Evolutionary conservation across 2,329 filamentous ascomycete species (phyloP).

Genomic region (Aspergillus hortae): DNA sequence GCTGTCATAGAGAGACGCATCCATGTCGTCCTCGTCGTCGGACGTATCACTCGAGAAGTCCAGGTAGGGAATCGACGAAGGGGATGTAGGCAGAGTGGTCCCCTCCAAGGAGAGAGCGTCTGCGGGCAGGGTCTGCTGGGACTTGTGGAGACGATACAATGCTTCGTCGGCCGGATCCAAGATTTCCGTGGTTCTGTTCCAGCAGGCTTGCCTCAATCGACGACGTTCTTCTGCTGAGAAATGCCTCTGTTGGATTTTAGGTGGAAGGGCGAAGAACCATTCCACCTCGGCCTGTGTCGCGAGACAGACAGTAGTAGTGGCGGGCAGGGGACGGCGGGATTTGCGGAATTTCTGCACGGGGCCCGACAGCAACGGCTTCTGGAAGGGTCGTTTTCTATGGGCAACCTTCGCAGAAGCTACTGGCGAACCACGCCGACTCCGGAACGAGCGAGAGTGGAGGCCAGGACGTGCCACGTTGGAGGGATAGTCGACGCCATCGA

Average conservation of each 20-base stretch:
- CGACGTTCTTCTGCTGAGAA: slow-evolving; percentile 70
- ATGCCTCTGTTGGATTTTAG: slow-evolving; percentile 67
- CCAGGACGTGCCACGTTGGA: slow-evolving; percentile 8
- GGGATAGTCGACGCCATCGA: slow-evolving; percentile 5
- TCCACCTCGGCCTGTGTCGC: slow-evolving; percentile 56
- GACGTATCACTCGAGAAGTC: slow-evolving; percentile 13
- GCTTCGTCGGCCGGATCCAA: slow-evolving; percentile 59
- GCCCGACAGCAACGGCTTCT: slow-evolving; percentile 13
- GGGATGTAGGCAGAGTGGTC: slow-evolving; percentile 4
- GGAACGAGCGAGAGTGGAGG: slow-evolving; percentile 17
- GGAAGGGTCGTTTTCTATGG: slow-evolving; percentile 12
- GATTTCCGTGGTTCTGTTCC: slow-evolving; percentile 52
- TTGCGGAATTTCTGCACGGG: slow-evolving; percentile 29
- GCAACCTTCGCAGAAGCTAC: slow-evolving; percentile 3
- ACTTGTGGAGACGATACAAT: slow-evolving; percentile 45
- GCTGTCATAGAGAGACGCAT: slow-evolving; percentile 61
- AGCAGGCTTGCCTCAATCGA: slow-evolving; percentile 51
- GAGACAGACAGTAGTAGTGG: too few species aligned
- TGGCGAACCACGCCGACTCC: slow-evolving; percentile 8
- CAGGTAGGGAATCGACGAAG: slow-evolving; percentile 23
- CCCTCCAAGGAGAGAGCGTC: not conserved
- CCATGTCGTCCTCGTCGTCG: slow-evolving; percentile 35
- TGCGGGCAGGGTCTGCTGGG: not conserved
- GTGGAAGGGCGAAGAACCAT: slow-evolving; percentile 68
- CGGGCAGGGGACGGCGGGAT: slow-evolving; percentile 25